A percentile compares a stretch with the other conserved stretches of the same genome.
These are phyloP conservation scores for Daldinia grandis DNA, from an alignment of 495 filamentous ascomycete species.

Conservation along the genomic window DNA sequence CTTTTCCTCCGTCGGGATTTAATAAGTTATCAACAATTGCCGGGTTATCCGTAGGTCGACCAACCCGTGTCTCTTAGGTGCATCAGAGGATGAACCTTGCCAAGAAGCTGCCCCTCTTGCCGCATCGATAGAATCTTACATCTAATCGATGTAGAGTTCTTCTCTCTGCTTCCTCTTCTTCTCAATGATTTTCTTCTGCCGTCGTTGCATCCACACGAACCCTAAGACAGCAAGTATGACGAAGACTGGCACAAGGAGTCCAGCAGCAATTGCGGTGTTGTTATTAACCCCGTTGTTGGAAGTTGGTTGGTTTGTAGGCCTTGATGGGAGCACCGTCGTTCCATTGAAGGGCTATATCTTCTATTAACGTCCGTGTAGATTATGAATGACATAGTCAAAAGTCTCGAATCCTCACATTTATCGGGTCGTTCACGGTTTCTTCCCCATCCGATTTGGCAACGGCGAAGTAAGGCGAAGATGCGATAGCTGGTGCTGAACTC, in stretches of 20 bases:
- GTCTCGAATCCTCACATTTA: constrained; percentile 8
- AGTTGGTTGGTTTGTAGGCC: constrained; percentile 23
- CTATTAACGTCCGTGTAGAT: constrained; percentile 4
- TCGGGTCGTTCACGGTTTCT: neutral
- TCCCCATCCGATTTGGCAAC: constrained; percentile 15
- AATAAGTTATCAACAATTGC: neutral
- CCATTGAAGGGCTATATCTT: constrained; percentile 20
- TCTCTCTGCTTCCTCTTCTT: constrained; percentile 40
- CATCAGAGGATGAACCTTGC: neutral
- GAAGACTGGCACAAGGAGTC: constrained; percentile 38
- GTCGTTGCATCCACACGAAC: constrained; percentile 38
- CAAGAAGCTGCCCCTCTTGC: neutral
- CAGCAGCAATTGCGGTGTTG: constrained; percentile 42
- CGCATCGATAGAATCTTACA: too few relatives aligned
- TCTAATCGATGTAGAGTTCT: constrained; percentile 38
- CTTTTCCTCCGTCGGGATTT: neutral
- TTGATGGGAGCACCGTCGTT: constrained; percentile 29
- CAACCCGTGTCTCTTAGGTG: neutral
- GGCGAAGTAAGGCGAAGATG: constrained; percentile 37
- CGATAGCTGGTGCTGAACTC: constrained; percentile 6
- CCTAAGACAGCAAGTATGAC: constrained; percentile 36
- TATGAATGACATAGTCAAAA: neutral
- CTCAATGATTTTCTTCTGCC: constrained; percentile 34
- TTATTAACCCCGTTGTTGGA: constrained; percentile 29
- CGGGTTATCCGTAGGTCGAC: neutral